Conservation (phyloP, 2,329 filamentous ascomycete species). For the Whalleya microplaca region DNA sequence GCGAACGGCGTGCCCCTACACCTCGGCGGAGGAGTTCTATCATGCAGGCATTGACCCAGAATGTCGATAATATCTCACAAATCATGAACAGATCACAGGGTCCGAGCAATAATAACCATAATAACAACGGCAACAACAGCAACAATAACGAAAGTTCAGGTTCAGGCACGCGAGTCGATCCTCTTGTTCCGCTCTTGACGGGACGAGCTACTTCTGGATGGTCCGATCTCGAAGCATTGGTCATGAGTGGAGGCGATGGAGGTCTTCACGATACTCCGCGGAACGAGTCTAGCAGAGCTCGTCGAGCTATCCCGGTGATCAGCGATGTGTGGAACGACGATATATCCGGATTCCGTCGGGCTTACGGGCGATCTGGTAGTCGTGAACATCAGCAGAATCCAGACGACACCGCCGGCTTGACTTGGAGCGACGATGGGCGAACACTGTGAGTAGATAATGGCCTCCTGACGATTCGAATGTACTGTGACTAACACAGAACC, state of each 20-base stretch:
- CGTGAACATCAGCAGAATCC: constrained; percentile 50
- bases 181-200: constrained; percentile 31
- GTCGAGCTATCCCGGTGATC: constrained; percentile 35
- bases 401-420: constrained; percentile 63
- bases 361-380: constrained; percentile 33
- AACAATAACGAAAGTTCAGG: constrained; percentile 22
- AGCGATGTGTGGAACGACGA: constrained; percentile 39
- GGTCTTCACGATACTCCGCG: constrained; percentile 33
- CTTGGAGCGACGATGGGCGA: constrained; percentile 65
- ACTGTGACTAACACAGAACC: constrained; percentile 25
- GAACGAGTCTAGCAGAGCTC: constrained; percentile 32
- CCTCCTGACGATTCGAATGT: background rate
- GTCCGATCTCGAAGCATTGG: constrained; percentile 48
- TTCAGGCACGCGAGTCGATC: constrained; percentile 29
- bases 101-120: constrained; percentile 19
- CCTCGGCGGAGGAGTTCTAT: constrained; percentile 36
- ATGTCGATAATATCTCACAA: constrained; percentile 29
- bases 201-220: constrained; percentile 40
- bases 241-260: constrained; percentile 34
- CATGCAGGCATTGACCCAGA: constrained; percentile 36
- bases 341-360: constrained; percentile 30
- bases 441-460: constrained; percentile 53
- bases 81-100: constrained; percentile 26
- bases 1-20: constrained; percentile 35
- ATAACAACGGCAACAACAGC: too few species aligned